Percentiles rank a stretch among this genome's conserved stretches.
Evolutionary conservation across 164 flowering plant species (phyloP).

Genomic region (Santalum album): DNA sequence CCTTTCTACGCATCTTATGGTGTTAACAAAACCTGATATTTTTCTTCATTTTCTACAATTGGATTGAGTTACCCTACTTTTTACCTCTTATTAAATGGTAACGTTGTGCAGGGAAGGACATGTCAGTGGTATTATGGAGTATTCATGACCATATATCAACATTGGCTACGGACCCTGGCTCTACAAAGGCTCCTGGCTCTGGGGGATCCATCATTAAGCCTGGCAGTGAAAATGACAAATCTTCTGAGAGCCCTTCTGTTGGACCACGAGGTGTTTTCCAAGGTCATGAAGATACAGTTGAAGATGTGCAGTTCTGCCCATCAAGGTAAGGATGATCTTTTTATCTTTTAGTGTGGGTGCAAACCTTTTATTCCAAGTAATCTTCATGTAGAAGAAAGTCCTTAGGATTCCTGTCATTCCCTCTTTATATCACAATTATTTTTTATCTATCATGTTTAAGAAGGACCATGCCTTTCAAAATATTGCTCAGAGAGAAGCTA

Average conservation of each 20-base stretch:
- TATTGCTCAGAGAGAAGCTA: neutral
- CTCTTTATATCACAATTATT: no score
- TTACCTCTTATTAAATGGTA: neutral
- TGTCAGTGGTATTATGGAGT: constrained; percentile 88
- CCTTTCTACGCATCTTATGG: no score
- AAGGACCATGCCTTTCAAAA: no score
- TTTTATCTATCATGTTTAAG: no score
- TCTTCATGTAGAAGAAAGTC: no score
- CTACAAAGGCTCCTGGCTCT: constrained; percentile 46
- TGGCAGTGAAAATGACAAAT: constrained; percentile 36
- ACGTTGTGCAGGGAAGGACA: constrained; percentile 74
- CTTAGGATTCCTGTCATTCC: no score
- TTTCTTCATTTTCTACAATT: neutral
- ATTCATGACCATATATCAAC: constrained; percentile 83
- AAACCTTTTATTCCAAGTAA: neutral
- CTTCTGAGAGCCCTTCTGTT: constrained; percentile 45
- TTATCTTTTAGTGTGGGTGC: no score
- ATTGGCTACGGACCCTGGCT: constrained; percentile 42
- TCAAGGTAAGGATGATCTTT: constrained; percentile 49
- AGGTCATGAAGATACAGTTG: constrained; percentile 94
- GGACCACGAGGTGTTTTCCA: constrained; percentile 72
- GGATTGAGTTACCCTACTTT: neutral
- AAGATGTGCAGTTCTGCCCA: constrained; percentile 96
- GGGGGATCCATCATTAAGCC: constrained; percentile 44
- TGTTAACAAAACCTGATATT: no score